These are phyloP conservation scores for Coemansia sp. DNA, from an alignment of 192 early-diverging fungal genomes.

Conservation along the genomic window DNA sequence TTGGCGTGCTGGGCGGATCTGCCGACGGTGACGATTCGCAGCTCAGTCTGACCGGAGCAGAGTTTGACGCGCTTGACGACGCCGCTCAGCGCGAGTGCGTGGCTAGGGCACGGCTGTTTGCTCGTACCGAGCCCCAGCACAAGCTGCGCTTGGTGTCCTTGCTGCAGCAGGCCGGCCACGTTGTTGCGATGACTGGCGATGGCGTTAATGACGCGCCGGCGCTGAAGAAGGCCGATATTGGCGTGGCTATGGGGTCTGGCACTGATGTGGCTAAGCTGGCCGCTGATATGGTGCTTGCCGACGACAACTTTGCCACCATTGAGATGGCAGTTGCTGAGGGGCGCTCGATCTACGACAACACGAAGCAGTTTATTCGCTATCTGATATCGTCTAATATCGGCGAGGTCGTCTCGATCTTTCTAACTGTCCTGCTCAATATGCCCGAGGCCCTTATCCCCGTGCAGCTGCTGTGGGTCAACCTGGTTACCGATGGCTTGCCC, in stretches of 20 bases:
- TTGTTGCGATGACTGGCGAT: constrained; percentile 82
- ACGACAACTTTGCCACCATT: constrained; percentile 99
- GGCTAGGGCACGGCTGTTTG: constrained; percentile 78
- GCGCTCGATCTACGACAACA: constrained; percentile 97
- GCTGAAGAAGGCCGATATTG: constrained; percentile 97
- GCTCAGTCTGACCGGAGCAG: constrained; percentile 82
- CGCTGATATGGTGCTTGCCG: constrained; percentile 96
- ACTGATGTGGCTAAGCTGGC: constrained; percentile 99
- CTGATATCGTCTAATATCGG: constrained; percentile 98
- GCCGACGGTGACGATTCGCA: constrained; percentile 70
- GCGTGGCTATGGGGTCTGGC: constrained; percentile 97
- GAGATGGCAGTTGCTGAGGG: constrained; percentile 97
- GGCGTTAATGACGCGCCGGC: constrained; percentile 99
- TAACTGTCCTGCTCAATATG: constrained; percentile 94
- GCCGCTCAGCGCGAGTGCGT: constrained; percentile 73
- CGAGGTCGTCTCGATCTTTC: constrained; percentile 96
- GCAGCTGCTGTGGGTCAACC: constrained; percentile 97
- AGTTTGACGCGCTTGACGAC: constrained; percentile 84
- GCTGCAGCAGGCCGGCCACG: constrained; percentile 68
- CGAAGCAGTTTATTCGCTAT: constrained; percentile 99
- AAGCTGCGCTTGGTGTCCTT: constrained; percentile 93
- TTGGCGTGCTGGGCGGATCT: constrained; percentile 81
- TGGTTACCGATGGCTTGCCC: constrained; percentile 96
- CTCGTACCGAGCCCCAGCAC: constrained; percentile 93
- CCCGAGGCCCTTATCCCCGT: constrained; percentile 98